Base-by-base conservation (phyloP, 305 asterid genomes). In the Plantago rigida region DNA sequence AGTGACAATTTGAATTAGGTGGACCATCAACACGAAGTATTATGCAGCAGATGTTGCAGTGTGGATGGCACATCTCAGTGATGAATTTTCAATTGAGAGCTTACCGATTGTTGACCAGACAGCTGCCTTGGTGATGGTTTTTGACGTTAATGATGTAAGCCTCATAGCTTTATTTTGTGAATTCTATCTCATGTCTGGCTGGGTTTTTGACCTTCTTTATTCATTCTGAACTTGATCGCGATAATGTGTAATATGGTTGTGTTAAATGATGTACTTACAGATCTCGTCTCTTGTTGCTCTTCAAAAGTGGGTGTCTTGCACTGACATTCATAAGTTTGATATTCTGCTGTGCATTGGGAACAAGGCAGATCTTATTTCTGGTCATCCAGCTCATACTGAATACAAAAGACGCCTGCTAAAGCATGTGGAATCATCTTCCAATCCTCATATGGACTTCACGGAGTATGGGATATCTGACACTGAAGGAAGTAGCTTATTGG, bases 11-110 rank as follows among this genome's bases (percentile, higher is more conserved):
- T 64, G 65, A 54, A 60, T 60, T 58, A 88, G 99, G 80, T 92
- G 95, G 96, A 77, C 87, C 50, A 92, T 92, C 85, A 73, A 84
- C 82, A 92, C 96, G 31, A 92, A 88, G 73, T 92, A 92, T 63
- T 92, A 92, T 58, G 73, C 79, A 3, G 95, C 89, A 63, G 98
- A 92, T 75, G 89, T 84, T 72, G 77, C 89, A 56, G 60, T 92
- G 42, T 86, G 95, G 94, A 75, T 77, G 71, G 85, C 81, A 65
- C 85, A 86, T 81, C 88, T 88, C 60, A 70, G 67, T 48, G 84
- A 82, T 44, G 84, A 72, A 15, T 72, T 83, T 13, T 79, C 86
- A 0, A 53, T 79, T 52, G 62, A 73, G 54, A 73, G 73, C 58
- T 73, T 79, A 57, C 91, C 91, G 3, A 45, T 45, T 52, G 49